phyloP scores from a whole-genome alignment of 1,284 basidiomycete genomes.

The Irpex sp. region DNA sequence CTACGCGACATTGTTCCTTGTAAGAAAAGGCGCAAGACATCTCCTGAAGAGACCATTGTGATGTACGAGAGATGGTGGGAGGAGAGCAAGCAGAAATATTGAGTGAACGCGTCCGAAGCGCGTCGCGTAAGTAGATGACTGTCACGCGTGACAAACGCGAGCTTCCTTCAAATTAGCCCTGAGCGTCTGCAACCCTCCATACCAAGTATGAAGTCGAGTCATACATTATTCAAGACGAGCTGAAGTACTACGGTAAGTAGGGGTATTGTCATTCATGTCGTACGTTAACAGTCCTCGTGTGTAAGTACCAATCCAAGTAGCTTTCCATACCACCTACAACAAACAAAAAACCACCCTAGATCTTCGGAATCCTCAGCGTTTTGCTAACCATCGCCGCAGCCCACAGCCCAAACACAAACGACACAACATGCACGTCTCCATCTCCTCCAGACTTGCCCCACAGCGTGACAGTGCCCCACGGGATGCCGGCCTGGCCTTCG shows the following conservation, averaged over 20 bases:
- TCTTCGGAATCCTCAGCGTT: conserved; percentile 83
- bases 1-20: conserved; percentile 73
- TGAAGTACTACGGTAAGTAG: too few relatives aligned
- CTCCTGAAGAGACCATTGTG: conserved; percentile 44
- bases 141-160: conserved; percentile 3
- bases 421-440: conserved; percentile 79
- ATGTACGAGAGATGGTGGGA: conserved; percentile 4
- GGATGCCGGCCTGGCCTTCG: conserved; percentile 71
- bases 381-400: conserved; percentile 96
- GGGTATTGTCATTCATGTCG: not conserved
- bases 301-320: not conserved
- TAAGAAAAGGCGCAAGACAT: conserved; percentile 72
- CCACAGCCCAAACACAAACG: conserved; percentile 76
- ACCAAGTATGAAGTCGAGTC: too few relatives aligned
- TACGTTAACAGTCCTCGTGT: not conserved
- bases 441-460: conserved; percentile 72
- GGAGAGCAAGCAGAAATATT: not conserved
- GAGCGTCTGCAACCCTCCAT: too few relatives aligned
- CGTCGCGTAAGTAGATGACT: conserved; percentile 11
- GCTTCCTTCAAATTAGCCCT: not conserved
- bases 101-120: conserved; percentile 9
- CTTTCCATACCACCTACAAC: not conserved
- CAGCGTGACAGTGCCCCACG: conserved; percentile 67
- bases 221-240: too few relatives aligned
- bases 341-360: not conserved